Evolutionary conservation across 2,329 filamentous ascomycete genomes (phyloP), one percentile per base, ranked within the genome.

Genomic region (Arthrobotrys sinensis): DNA sequence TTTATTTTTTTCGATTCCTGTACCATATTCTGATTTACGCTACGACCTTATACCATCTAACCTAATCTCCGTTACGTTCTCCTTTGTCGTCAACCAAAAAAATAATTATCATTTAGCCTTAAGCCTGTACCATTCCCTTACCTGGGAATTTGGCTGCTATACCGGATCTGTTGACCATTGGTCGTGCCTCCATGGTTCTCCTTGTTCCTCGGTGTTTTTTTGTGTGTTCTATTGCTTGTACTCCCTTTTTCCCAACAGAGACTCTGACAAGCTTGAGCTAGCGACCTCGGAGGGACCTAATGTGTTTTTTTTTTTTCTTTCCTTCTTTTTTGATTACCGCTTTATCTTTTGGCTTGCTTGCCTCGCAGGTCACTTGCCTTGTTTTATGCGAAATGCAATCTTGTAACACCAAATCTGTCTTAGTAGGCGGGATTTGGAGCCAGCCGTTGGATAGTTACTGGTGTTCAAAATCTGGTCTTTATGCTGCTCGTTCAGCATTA

Each of bases 371-470:
- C 21, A 7, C 19, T 65, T 73, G 53, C 40, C 69, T 50, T 73
- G 69, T 66, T 66, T 73, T 73, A 73, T 73, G 69, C 69, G 60
- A 55, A 72, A 73, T 73, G 69, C 40, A 57, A 50, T 66, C 40
- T 38, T 73, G 69, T 73, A 73, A 50, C 69, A 60, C 69, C 69
- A 57, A 64, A 46, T 45, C 38, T 68, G 36, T 60, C 43, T 45
- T 46, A 50, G 55, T 34, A 50, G 50, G 52, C 36, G 36, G 32
- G 55, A 38, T 55, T 60, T 57, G 19, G 24, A 16, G 32, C 43
- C 5, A 38, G n/a, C 40, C 40, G 57, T 60, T 66, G 14, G 28
- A 12, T 48, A 43, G 55, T n/a, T 28, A 28, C 24, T 7, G 48
- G 69, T 40, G 50, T 60, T 57, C 50, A 66, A n/a, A 48, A 38